Base-by-base conservation (phyloP, 2,329 filamentous ascomycete genomes). In the Cladosporium sp. region DNA sequence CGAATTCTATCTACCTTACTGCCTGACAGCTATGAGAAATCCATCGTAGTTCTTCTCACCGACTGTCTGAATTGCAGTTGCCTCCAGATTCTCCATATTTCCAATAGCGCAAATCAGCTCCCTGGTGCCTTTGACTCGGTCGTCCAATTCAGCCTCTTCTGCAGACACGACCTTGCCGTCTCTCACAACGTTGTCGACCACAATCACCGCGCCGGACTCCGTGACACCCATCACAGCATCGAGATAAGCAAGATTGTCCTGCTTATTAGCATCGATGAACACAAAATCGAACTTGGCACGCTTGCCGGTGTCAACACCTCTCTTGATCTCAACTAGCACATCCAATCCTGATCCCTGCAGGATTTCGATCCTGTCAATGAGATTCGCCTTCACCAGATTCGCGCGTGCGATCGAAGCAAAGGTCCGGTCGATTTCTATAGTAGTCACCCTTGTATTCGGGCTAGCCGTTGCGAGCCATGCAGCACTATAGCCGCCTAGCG, bases 201-300 rank as follows among this genome's bases (percentile, higher is more conserved):
- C 75, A 25, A 83, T 71, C 8, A 67, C 71, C 0, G 76, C 75
- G 0, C 74, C 72, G 0, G 64, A 61, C n/a, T 73, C 70, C 0
- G 70, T 72, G 65, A 81, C 68, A 34, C 70, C 71, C 15, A 58
- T 35, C 19, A 78, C 65, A 2, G 76, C 75, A 55, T 81, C 71
- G 42, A 82, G 79, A 60, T 81, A 80, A 25, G 73, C 71, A 70
- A 73, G 77, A 56, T 80, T 79, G 60, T 79, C 77, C 42, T 71
- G 69, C 68, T 78, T 80, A 47, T 78, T 77, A 6, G 80, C 80
- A 64, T 83, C 80, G 35, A 83, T 78, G 58, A 83, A 83, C 1
- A 78, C 74, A 60, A 83, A 72, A 56, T 79, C 78, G 58, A 80
- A 81, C 44, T 69, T 69, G 10, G 69, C 69, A 1, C 76, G 61